These are phyloP conservation scores for Colletotrichum karsti DNA, from an alignment of 2,329 filamentous ascomycete species.

Conservation along the genomic window DNA sequence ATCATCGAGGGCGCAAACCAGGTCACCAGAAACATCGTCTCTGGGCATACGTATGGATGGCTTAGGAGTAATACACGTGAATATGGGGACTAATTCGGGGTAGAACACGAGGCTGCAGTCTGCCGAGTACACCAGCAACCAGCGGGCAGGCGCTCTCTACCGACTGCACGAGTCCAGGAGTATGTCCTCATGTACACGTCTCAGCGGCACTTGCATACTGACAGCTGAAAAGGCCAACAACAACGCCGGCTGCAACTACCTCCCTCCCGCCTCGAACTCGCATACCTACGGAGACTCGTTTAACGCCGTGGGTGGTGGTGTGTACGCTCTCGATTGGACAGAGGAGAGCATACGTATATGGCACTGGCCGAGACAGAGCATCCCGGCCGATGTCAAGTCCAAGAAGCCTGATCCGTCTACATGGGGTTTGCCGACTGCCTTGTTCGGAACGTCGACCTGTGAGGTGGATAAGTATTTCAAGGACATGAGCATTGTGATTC, in stretches of 20 bases:
- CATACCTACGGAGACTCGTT: slow-evolving; percentile 69
- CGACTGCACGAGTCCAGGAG: slow-evolving; percentile 35
- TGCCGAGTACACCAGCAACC: slow-evolving; percentile 29
- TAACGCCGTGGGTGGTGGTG: slow-evolving; percentile 72
- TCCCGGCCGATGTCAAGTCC: slow-evolving; percentile 71
- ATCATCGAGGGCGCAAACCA: slow-evolving; percentile 77
- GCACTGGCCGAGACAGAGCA: slow-evolving; percentile 74
- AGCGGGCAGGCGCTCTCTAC: slow-evolving; percentile 22
- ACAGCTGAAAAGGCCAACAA: not conserved
- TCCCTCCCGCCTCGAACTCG: slow-evolving; percentile 48
- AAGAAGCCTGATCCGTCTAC: slow-evolving; percentile 67
- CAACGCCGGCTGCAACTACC: slow-evolving; percentile 57
- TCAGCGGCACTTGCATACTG: not conserved
- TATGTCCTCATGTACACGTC: not conserved
- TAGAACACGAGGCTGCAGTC: slow-evolving; percentile 38
- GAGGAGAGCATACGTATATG: slow-evolving; percentile 74
- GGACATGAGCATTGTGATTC: slow-evolving; percentile 76
- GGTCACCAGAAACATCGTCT: slow-evolving; percentile 66
- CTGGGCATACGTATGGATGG: slow-evolving; percentile 64
- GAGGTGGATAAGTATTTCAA: slow-evolving; percentile 73
- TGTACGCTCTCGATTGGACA: slow-evolving; percentile 79
- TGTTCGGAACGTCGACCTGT: slow-evolving; percentile 73
- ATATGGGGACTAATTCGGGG: slow-evolving; percentile 30
- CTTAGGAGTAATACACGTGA: not conserved
- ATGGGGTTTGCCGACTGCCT: slow-evolving; percentile 76